A percentile compares a stretch with the other conserved stretches of the same genome.
These are phyloP conservation scores for Knoxia roxburghii DNA, from an alignment of 257 asterid genomes.

Conservation along the genomic window DNA sequence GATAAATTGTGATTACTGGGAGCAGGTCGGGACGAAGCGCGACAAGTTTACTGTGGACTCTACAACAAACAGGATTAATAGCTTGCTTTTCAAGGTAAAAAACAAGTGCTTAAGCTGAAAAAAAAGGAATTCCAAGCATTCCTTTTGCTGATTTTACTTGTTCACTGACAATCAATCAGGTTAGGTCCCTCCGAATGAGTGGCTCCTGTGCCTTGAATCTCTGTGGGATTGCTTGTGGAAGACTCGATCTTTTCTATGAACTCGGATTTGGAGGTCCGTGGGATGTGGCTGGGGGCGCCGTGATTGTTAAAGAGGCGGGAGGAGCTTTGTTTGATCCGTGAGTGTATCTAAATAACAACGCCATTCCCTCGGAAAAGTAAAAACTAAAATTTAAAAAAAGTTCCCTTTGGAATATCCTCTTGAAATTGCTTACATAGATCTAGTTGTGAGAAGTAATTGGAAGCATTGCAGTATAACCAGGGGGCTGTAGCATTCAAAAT, in stretches of 20 bases:
- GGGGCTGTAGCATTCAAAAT: neutral
- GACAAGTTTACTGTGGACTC: constrained; percentile 62
- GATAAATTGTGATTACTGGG: constrained; percentile 21
- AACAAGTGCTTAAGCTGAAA: neutral
- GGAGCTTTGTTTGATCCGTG: constrained; percentile 81
- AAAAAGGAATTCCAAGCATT: neutral
- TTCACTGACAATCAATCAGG: constrained; percentile 40
- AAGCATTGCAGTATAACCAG: neutral
- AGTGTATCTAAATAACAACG: constrained; percentile 20
- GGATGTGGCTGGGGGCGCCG: constrained; percentile 93
- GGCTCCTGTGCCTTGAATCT: constrained; percentile 90
- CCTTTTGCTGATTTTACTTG: constrained; percentile 8
- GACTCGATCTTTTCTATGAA: constrained; percentile 79
- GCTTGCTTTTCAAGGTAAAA: constrained; percentile 72
- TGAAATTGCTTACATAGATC: neutral
- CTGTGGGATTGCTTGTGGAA: constrained; percentile 82
- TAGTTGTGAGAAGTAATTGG: neutral
- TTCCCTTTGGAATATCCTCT: neutral
- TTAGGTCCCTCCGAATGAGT: constrained; percentile 76
- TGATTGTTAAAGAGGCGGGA: constrained; percentile 78
- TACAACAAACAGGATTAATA: constrained; percentile 57
- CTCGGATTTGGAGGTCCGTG: constrained; percentile 85
- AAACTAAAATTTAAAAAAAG: neutral
- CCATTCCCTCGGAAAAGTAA: neutral
- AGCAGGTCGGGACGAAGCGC: constrained; percentile 75